These are phyloP conservation scores for Blastobotrys capitulatus DNA, from an alignment of 1,139 yeast species.

Conservation along the genomic window DNA sequence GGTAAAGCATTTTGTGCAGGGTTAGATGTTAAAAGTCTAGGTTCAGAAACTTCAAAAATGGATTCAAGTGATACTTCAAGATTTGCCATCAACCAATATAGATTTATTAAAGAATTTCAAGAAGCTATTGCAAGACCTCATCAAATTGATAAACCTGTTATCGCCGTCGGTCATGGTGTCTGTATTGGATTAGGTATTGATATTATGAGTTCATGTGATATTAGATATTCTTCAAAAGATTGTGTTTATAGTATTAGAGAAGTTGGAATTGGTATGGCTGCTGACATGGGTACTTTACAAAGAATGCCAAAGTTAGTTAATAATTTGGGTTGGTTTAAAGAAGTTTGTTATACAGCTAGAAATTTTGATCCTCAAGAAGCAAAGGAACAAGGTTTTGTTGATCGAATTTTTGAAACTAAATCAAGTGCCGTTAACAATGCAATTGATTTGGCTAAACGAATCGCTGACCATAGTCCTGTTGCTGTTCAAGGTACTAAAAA, in stretches of 20 bases:
- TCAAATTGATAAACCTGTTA: slow-evolving; percentile 37
- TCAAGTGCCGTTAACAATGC: slow-evolving; percentile 50
- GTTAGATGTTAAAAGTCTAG: slow-evolving; percentile 42
- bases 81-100: slow-evolving; percentile 28
- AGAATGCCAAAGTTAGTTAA: slow-evolving; percentile 53
- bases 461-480: slow-evolving; percentile 48
- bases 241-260: slow-evolving; percentile 59
- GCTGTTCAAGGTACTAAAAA: slow-evolving; percentile 65
- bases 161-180: slow-evolving; percentile 43
- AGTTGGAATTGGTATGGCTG: slow-evolving; percentile 68
- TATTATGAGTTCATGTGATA: slow-evolving; percentile 52
- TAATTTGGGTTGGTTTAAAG: slow-evolving; percentile 56
- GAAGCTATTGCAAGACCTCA: slow-evolving; percentile 39
- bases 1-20: slow-evolving; percentile 65
- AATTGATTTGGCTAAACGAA: slow-evolving; percentile 44
- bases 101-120: slow-evolving; percentile 50
- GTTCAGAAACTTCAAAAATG: slow-evolving; percentile 2
- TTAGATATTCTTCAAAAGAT: slow-evolving; percentile 54
- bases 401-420: slow-evolving; percentile 43
- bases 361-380: slow-evolving; percentile 56
- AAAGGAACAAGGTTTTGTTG: slow-evolving; percentile 47
- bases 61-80: slow-evolving; percentile 32
- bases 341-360: slow-evolving; percentile 60
- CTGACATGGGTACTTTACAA: slow-evolving; percentile 76
- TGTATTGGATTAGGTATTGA: slow-evolving; percentile 65